Percentiles rank a stretch among this genome's conserved stretches.
Conservation (phyloP, 352 stramenopile genomes). For the Globisporangium solare region DNA sequence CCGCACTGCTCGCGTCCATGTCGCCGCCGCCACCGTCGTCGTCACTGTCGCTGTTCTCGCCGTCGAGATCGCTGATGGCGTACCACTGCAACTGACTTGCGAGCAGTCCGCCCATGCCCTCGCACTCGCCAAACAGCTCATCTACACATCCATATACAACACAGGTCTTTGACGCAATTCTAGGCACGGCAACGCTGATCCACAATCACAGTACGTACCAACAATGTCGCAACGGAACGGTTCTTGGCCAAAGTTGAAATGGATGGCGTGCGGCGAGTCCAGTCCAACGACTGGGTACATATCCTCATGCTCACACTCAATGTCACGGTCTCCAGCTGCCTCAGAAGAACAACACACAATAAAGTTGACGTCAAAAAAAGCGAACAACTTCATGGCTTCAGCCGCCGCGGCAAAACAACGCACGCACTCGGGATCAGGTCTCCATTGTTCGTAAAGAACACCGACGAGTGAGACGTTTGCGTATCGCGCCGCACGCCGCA, state of each 20-base stretch:
- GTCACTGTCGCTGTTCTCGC: conserved; percentile 10
- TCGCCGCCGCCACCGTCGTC: neutral
- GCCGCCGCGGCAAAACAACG: neutral
- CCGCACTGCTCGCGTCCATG: neutral
- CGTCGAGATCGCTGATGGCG: conserved; percentile 47
- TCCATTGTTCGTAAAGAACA: conserved; percentile 77
- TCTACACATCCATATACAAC: conserved; percentile 23
- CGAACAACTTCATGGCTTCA: neutral
- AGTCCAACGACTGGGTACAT: conserved; percentile 82
- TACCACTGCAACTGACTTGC: conserved; percentile 45
- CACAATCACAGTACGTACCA: conserved; percentile 13
- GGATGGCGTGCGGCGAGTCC: conserved; percentile 70
- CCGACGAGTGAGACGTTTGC: conserved; percentile 26
- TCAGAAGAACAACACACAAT: conserved; percentile 8
- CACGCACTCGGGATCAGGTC: conserved; percentile 38
- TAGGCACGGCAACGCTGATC: neutral
- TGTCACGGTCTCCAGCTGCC: conserved; percentile 23
- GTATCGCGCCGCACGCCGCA: conserved; percentile 60
- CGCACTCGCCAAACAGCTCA: conserved; percentile 48
- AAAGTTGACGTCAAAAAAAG: neutral
- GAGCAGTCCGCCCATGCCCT: conserved; percentile 19
- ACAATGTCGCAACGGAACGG: conserved; percentile 51
- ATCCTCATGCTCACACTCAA: conserved; percentile 38
- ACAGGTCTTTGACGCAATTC: conserved; percentile 2
- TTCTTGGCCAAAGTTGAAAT: conserved; percentile 81